Evolutionary conservation across 1,284 basidiomycete genomes (phyloP).

Genomic region (Sporisorium exsertum): DNA sequence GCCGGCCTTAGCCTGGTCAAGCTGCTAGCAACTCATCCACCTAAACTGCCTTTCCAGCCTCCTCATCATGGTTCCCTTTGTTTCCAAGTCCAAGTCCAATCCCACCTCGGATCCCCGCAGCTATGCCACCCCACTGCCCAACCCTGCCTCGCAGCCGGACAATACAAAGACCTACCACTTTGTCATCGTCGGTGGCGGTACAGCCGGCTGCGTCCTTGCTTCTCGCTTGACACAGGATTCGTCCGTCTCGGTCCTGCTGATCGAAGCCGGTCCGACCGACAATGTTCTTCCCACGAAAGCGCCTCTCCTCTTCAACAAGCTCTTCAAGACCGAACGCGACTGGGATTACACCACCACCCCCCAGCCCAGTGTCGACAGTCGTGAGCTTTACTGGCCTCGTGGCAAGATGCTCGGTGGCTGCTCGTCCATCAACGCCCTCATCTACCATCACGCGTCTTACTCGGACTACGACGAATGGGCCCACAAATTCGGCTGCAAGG

Average conservation of each 20-base stretch:
- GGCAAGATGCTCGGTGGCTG: conserved; percentile 64
- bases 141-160: neutral
- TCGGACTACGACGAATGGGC: conserved; percentile 32
- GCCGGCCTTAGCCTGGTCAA: no score
- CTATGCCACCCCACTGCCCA: neutral
- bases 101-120: neutral
- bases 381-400: conserved; percentile 26
- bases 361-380: conserved; percentile 15
- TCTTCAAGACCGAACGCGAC: conserved; percentile 14
- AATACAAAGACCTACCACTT: conserved; percentile 11
- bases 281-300: neutral
- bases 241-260: conserved; percentile 19
- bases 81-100: neutral
- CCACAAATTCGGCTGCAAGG: conserved; percentile 24
- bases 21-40: no score
- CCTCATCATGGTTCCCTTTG: neutral
- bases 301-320: neutral
- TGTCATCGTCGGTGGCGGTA: conserved; percentile 49
- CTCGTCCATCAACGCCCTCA: conserved; percentile 70
- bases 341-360: conserved; percentile 38
- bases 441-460: conserved; percentile 38
- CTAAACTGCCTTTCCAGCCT: neutral
- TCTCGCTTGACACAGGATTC: conserved; percentile 37
- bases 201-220: conserved; percentile 37
- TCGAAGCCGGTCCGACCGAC: conserved; percentile 38